These are phyloP conservation scores for Aspergillus sp. DNA, from an alignment of 2,329 filamentous ascomycete genomes.

Conservation along the genomic window DNA sequence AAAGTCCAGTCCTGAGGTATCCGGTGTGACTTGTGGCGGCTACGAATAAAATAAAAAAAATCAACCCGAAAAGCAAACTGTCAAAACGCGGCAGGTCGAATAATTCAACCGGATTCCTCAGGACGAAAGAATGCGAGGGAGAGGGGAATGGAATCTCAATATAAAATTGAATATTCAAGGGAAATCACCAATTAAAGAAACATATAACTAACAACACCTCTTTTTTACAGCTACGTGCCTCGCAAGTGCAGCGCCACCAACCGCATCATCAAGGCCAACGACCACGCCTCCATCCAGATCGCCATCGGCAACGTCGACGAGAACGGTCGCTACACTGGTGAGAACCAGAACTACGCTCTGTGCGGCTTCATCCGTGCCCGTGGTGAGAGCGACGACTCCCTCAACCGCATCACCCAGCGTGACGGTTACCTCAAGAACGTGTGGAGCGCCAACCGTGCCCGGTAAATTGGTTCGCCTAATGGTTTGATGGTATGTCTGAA, in stretches of 20 bases:
- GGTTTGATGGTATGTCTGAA: conserved; percentile 26
- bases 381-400: conserved; percentile 93
- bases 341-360: conserved; percentile 96
- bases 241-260: conserved; percentile 98
- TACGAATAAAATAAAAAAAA: no score
- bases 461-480: conserved; percentile 26
- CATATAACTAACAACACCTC: no score
- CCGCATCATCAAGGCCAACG: conserved; percentile 99
- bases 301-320: conserved; percentile 97
- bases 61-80: no score
- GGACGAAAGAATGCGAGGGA: not conserved
- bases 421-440: conserved; percentile 97
- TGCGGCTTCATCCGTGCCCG: conserved; percentile 97
- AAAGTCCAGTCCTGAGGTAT: no score
- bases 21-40: no score
- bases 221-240: conserved; percentile 73
- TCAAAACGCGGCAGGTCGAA: no score
- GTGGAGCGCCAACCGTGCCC: conserved; percentile 70
- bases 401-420: conserved; percentile 93
- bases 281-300: conserved; percentile 98
- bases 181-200: no score
- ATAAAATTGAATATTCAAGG: no score
- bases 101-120: no score
- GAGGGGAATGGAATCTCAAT: not conserved
- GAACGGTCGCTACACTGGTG: conserved; percentile 93